These are phyloP conservation scores for Vicia villosa DNA, from an alignment of 306 rosid species.

Conservation along the genomic window DNA sequence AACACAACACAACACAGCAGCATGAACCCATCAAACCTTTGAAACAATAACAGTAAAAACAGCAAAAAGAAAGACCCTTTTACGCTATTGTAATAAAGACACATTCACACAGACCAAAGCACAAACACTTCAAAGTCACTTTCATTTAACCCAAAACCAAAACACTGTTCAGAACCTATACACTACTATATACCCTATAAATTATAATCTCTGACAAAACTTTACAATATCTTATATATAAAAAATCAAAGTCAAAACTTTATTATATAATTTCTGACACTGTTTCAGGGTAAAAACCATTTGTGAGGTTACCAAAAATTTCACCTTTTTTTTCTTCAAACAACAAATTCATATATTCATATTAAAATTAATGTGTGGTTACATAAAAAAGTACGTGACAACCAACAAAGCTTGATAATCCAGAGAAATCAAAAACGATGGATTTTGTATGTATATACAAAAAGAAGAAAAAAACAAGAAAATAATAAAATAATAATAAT, in stretches of 20 bases:
- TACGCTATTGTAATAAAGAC: conserved; percentile 59
- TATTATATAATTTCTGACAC: conserved; percentile 49
- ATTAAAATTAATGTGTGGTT: no score
- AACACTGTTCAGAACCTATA: conserved; percentile 50
- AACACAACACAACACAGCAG: conserved; percentile 25
- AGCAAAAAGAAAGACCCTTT: conserved; percentile 39
- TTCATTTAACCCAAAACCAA: conserved; percentile 24
- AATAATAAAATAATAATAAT: no score
- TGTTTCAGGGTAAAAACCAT: conserved; percentile 40
- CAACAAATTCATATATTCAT: no score
- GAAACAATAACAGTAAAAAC: conserved; percentile 27
- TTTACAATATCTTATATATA: conserved; percentile 5
- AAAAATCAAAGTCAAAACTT: conserved; percentile 44
- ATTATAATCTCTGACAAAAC: no score
- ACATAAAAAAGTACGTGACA: no score
- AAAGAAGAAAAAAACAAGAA: no score
- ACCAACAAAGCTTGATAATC: no score
- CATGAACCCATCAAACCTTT: conserved; percentile 55
- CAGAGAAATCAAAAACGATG: no score
- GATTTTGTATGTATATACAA: no score
- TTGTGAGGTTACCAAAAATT: conserved; percentile 22
- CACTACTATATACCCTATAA: background rate
- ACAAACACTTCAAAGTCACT: no score
- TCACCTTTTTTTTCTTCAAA: background rate
- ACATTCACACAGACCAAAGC: background rate